Conservation (phyloP, 768 basidiomycete species). For the Auriscalpium orientale region DNA sequence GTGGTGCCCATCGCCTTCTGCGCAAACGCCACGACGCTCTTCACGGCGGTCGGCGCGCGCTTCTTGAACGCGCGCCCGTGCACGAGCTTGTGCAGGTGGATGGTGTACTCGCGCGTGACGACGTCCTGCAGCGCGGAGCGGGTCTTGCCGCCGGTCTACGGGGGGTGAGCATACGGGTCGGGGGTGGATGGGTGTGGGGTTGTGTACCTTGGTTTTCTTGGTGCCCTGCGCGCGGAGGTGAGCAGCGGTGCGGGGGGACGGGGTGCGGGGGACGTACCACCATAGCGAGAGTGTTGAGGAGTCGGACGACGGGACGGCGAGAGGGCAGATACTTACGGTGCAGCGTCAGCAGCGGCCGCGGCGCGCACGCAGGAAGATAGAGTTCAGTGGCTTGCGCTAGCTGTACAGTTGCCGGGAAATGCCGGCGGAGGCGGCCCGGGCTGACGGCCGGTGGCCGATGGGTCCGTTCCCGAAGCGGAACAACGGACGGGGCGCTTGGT, state of each 20-base stretch:
- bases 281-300: slow-evolving; percentile 46
- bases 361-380: slow-evolving; percentile 37
- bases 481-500: slow-evolving; percentile 12
- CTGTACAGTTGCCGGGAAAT: slow-evolving; percentile 31
- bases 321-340: not conserved
- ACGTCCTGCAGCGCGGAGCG: slow-evolving; percentile 97
- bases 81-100: slow-evolving; percentile 93
- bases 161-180: not conserved
- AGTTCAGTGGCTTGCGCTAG: slow-evolving; percentile 47
- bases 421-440: slow-evolving; percentile 25
- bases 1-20: slow-evolving; percentile 92
- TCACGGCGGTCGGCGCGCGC: slow-evolving; percentile 94
- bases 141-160: slow-evolving; percentile 69
- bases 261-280: slow-evolving; percentile 38
- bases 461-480: not conserved
- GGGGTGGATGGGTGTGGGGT: not conserved
- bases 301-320: slow-evolving; percentile 27
- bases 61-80: slow-evolving; percentile 95
- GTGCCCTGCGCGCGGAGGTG: slow-evolving; percentile 1
- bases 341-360: slow-evolving; percentile 31
- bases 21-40: slow-evolving; percentile 88
- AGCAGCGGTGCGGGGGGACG: not conserved
- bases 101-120: slow-evolving; percentile 97
- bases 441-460: not conserved
- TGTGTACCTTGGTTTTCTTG: slow-evolving; percentile 13